These are phyloP conservation scores for Pulveroboletus ravenelii DNA, from an alignment of 768 basidiomycete species.

Conservation along the genomic window DNA sequence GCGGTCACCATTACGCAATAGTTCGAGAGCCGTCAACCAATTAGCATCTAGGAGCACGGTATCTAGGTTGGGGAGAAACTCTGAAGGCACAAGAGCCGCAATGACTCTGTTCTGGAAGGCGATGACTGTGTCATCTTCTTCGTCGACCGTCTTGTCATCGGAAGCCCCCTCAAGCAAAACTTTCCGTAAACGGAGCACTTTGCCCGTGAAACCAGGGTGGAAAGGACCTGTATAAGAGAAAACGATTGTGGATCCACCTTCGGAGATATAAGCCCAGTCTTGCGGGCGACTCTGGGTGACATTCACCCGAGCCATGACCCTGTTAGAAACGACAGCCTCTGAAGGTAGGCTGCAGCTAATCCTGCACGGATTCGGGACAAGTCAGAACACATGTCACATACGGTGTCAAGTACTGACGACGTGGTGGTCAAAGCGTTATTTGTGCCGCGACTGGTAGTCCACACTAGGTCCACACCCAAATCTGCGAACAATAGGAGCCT, in stretches of 20 bases:
- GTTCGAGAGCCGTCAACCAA: slow-evolving; percentile 61
- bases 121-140: slow-evolving; percentile 38
- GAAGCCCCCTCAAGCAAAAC: slow-evolving; percentile 13
- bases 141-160: slow-evolving; percentile 25
- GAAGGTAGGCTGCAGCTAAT: neutral
- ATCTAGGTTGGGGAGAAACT: slow-evolving; percentile 55
- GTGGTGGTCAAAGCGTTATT: slow-evolving; percentile 5
- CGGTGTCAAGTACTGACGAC: neutral
- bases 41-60: slow-evolving; percentile 39
- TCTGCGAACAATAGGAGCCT: slow-evolving; percentile 19
- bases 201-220: slow-evolving; percentile 51
- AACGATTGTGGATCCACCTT: slow-evolving; percentile 90
- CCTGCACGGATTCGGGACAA: neutral
- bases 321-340: neutral
- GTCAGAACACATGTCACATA: neutral
- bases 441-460: neutral
- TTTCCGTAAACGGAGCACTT: slow-evolving; percentile 78
- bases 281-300: slow-evolving; percentile 30
- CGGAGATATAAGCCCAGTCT: slow-evolving; percentile 83
- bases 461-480: neutral
- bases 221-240: slow-evolving; percentile 70
- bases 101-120: slow-evolving; percentile 65
- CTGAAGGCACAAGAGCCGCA: slow-evolving; percentile 54
- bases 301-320: slow-evolving; percentile 13
- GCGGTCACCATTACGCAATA: slow-evolving; percentile 44